Evolutionary conservation across 768 basidiomycete genomes (phyloP).

Genomic region (Mycena leptocephala): DNA sequence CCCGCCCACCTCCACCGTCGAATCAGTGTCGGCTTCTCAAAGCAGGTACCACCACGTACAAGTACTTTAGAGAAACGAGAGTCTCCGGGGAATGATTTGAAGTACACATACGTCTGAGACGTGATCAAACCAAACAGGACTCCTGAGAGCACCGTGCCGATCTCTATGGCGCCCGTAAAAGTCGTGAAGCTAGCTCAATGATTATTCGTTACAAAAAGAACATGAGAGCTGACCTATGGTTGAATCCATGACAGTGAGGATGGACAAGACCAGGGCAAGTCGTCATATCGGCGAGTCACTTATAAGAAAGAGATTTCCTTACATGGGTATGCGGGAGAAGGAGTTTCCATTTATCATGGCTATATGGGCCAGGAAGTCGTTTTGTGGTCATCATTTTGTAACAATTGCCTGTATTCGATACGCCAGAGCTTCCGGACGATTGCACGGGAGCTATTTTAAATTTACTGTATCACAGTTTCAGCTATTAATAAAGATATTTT

Average conservation of each 20-base stretch:
- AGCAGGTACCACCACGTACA: not conserved
- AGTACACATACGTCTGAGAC: conserved; percentile 13
- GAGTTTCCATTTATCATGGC: too few species aligned
- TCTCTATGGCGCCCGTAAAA: conserved; percentile 1
- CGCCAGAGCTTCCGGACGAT: too few species aligned
- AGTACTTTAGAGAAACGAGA: not conserved
- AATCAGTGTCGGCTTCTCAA: not conserved
- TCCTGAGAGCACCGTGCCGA: conserved; percentile 12
- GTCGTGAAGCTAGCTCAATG: not conserved
- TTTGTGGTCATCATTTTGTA: not conserved
- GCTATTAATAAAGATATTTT: not conserved
- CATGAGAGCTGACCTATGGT: not conserved
- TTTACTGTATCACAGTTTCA: not conserved
- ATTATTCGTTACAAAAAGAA: not conserved
- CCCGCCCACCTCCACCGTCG: not conserved
- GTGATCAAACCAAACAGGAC: conserved; percentile 19
- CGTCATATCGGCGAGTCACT: not conserved
- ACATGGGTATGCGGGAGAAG: not conserved
- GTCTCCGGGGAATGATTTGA: not conserved
- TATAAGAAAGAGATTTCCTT: not conserved
- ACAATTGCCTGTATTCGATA: too few species aligned
- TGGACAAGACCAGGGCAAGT: not conserved
- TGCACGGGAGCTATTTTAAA: too few species aligned
- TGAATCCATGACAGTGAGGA: conserved; percentile 4
- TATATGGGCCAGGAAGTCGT: not conserved